Percentiles rank a stretch among this genome's conserved stretches.
These are phyloP conservation scores for Elsinoe perseae DNA, from an alignment of 2,329 filamentous ascomycete species.

Conservation along the genomic window DNA sequence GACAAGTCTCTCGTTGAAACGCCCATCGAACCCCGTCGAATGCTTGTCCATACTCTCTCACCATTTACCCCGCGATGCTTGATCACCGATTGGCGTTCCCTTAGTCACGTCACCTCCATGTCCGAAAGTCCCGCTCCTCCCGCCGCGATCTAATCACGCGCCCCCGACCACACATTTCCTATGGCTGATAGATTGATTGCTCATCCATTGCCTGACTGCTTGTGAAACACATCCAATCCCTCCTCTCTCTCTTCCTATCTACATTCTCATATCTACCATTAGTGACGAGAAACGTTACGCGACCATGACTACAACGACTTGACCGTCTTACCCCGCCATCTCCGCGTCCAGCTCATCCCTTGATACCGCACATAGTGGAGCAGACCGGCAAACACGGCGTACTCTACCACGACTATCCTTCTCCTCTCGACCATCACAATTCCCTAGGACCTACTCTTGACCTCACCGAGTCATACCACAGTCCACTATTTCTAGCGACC, in stretches of 20 bases:
- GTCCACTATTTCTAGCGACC: not conserved
- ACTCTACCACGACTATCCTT: not conserved
- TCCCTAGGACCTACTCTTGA: not conserved
- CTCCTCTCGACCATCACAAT: not conserved
- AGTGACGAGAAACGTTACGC: not conserved
- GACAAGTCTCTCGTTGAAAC: no score
- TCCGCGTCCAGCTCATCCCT: not conserved
- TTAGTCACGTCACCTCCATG: slow-evolving; percentile 1
- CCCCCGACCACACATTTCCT: not conserved
- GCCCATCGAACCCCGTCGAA: not conserved
- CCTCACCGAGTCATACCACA: not conserved
- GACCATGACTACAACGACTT: not conserved
- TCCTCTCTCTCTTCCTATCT: not conserved
- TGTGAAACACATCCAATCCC: not conserved
- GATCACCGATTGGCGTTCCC: slow-evolving; percentile 8
- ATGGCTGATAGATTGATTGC: not conserved
- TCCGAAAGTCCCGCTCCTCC: slow-evolving; percentile 5
- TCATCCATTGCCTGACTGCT: not conserved
- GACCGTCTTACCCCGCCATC: slow-evolving; percentile 3
- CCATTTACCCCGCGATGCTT: slow-evolving; percentile 6
- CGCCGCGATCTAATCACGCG: slow-evolving; percentile 10
- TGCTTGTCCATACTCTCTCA: not conserved
- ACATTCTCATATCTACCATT: not conserved
- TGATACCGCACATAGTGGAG: not conserved
- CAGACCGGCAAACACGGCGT: not conserved